Evolutionary conservation across 78 protist species (phyloP).

Genomic region (Mastigamoeba balamuthi): DNA sequence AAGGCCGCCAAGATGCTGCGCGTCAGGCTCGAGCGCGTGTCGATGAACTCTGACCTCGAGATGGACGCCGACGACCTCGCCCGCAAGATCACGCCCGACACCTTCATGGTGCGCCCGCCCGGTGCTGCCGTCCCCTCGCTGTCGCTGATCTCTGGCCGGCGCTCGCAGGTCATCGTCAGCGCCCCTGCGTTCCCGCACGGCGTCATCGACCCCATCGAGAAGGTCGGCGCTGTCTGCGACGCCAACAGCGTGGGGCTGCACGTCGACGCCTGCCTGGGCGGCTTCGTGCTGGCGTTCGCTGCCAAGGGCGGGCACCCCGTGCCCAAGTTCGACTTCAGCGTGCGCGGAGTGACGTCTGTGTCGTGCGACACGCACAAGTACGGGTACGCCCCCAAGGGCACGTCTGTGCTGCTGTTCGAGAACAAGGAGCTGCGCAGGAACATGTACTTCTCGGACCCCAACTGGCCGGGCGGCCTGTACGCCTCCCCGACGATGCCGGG

Average conservation of each 20-base stretch:
- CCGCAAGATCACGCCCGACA: slow-evolving; percentile 18
- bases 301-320: slow-evolving; percentile 46
- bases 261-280: slow-evolving; percentile 78
- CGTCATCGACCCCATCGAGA: slow-evolving; percentile 56
- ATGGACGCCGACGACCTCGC: slow-evolving; percentile 13
- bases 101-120: slow-evolving; percentile 42
- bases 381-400: slow-evolving; percentile 84
- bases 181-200: slow-evolving; percentile 77
- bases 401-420: slow-evolving; percentile 49
- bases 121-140: neutral
- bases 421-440: slow-evolving; percentile 19
- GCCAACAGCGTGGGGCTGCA: slow-evolving; percentile 56
- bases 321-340: slow-evolving; percentile 58
- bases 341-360: slow-evolving; percentile 70
- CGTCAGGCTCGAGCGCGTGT: slow-evolving; percentile 30
- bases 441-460: slow-evolving; percentile 23
- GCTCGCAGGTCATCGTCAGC: slow-evolving; percentile 45
- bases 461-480: slow-evolving; percentile 52
- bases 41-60: slow-evolving; percentile 3
- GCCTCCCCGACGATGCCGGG: slow-evolving; percentile 83
- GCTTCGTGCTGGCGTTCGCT: slow-evolving; percentile 66
- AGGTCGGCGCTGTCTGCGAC: slow-evolving; percentile 40
- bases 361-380: slow-evolving; percentile 86
- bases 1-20: slow-evolving; percentile 29
- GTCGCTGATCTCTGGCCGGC: neutral